phyloP scores from a whole-genome alignment of 2,329 filamentous ascomycete species.

The Xylaria hypoxylon region DNA sequence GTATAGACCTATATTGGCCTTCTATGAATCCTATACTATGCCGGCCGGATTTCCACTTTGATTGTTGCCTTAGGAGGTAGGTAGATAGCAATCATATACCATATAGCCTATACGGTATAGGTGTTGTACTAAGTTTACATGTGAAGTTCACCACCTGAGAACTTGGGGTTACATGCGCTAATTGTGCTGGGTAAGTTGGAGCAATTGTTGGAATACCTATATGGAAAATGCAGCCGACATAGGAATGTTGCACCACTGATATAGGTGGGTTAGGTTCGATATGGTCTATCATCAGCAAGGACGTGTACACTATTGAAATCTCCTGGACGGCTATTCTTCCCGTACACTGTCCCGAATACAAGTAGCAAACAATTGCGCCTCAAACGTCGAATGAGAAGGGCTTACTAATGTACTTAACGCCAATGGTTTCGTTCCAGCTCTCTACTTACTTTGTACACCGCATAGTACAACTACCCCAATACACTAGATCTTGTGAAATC shows the following conservation, averaged over 20 bases:
- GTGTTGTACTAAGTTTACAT: no score
- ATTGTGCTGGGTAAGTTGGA: no score
- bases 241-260: neutral
- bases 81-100: neutral
- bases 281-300: neutral
- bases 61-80: neutral
- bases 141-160: no score
- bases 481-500: neutral
- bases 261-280: neutral
- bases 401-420: neutral
- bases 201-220: no score
- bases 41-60: neutral
- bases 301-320: constrained; percentile 3
- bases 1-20: neutral
- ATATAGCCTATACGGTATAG: no score
- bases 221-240: neutral
- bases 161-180: constrained; percentile 1
- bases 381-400: neutral
- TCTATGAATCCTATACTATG: no score
- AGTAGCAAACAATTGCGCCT: neutral
- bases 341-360: constrained; percentile 1
- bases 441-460: neutral
- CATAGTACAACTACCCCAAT: neutral
- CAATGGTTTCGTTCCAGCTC: neutral
- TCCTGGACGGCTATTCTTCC: constrained; percentile 7